phyloP scores from a whole-genome alignment of 2,329 filamentous ascomycete genomes.

The Neoarthrinium moseri region DNA sequence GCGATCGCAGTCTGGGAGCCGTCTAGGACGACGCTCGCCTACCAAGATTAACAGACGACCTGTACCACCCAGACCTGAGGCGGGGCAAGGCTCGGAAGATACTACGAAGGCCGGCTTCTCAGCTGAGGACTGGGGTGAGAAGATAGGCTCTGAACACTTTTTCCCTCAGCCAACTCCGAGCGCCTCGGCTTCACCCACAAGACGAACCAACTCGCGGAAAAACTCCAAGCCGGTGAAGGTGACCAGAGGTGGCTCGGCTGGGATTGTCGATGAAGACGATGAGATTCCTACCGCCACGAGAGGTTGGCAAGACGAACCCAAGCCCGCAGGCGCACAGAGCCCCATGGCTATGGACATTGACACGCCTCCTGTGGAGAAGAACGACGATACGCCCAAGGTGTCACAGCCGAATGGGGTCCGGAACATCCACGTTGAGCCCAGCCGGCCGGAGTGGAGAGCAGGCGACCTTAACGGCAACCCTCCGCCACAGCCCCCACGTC shows the following conservation, averaged over 20 bases:
- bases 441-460: constrained; percentile 58
- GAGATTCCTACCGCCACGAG: constrained; percentile 35
- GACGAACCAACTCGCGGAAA: constrained; percentile 55
- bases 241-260: constrained; percentile 43
- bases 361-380: constrained; percentile 37
- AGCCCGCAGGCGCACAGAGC: constrained; percentile 33
- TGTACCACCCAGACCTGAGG: constrained; percentile 16
- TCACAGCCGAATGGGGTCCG: constrained; percentile 36
- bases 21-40: constrained; percentile 37
- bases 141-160: constrained; percentile 56
- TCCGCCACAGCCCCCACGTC: constrained; percentile 16
- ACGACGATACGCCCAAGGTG: constrained; percentile 22
- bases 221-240: constrained; percentile 54
- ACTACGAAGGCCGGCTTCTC: constrained; percentile 39
- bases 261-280: constrained; percentile 45
- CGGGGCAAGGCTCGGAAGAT: constrained; percentile 22
- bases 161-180: constrained; percentile 40
- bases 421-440: constrained; percentile 58
- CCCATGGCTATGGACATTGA: constrained; percentile 68
- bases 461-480: constrained; percentile 40
- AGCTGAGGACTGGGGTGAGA: constrained; percentile 51
- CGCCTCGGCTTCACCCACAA: constrained; percentile 42
- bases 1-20: constrained; percentile 38
- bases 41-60: constrained; percentile 19
- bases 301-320: constrained; percentile 29